Conservation (phyloP, 768 basidiomycete genomes). For the Rickenella mellea region DNA sequence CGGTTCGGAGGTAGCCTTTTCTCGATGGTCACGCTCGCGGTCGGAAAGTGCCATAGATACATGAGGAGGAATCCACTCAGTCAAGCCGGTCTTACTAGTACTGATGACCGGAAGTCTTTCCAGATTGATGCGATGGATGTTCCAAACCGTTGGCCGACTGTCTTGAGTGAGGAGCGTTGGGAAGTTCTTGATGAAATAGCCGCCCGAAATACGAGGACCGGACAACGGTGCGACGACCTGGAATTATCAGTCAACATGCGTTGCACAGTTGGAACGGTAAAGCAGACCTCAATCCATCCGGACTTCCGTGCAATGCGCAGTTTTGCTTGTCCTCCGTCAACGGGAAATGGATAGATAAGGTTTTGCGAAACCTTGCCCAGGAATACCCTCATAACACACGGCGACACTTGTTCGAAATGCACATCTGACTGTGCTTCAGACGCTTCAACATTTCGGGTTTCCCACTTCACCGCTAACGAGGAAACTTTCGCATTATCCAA, state of each 20-base stretch:
- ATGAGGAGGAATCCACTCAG: slow-evolving; percentile 24
- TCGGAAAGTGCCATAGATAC: slow-evolving; percentile 21
- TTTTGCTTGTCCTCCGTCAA: slow-evolving; percentile 26
- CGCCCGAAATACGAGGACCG: not conserved
- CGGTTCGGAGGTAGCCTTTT: too few species aligned
- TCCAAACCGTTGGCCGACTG: slow-evolving; percentile 19
- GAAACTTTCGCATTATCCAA: too few species aligned
- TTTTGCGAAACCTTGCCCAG: slow-evolving; percentile 17
- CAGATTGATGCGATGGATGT: slow-evolving; percentile 30
- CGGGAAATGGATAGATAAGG: slow-evolving; percentile 34
- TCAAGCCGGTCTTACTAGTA: slow-evolving; percentile 3
- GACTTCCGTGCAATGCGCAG: slow-evolving; percentile 47
- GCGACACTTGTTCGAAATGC: slow-evolving; percentile 17
- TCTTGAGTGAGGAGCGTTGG: slow-evolving; percentile 13
- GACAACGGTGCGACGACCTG: not conserved
- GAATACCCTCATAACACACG: slow-evolving; percentile 21
- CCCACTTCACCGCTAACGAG: too few species aligned
- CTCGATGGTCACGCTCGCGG: slow-evolving; percentile 21
- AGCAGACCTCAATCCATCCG: slow-evolving; percentile 30
- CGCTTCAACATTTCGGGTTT: too few species aligned
- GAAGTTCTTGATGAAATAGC: slow-evolving; percentile 10
- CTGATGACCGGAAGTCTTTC: slow-evolving; percentile 24
- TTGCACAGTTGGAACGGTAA: too few species aligned
- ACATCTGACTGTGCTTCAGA: slow-evolving; percentile 9
- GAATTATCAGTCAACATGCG: slow-evolving; percentile 17